Evolutionary conservation across 1,284 basidiomycete genomes (phyloP), one percentile per base, ranked within the genome.

Genomic region (Malassezia obtusa): DNA sequence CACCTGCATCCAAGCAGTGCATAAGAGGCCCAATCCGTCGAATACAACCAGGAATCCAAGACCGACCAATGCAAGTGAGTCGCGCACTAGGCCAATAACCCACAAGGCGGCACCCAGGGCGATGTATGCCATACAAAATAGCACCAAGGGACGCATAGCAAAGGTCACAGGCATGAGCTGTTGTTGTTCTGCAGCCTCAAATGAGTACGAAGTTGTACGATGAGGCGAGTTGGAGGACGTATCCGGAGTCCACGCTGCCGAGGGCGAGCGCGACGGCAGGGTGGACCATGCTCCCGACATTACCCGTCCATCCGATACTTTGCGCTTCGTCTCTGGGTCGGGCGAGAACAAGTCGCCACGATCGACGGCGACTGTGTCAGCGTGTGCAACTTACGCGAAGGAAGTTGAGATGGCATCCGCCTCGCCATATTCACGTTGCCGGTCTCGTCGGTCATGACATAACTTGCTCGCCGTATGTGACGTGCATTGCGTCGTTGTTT

Each of bases 21-120:
- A 60, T 3, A 68, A 36, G 12, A 68, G 57, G 17, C 70, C 68
- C 47, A 73, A 59, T 2, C 89, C 82, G 72, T 98, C 92, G 68
- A 96, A 98, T 0, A 96, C 89, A 26, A 94, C 83, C 80, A 94
- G 86, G 72, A 96, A 98, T 0, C 92, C 92, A 14, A 96, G 75
- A 0, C 89, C 92, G 0, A 90, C 91, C 51, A 86, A 83, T 2
- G 86, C 80, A 24, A 95, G 77, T 45, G 88, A 90, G 15, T 91
- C 91, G 25, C 82, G 81, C 57, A 86, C 83, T 74, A 96, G 92
- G 1, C 90, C 91, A n/a, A 80, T 79, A 2, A 92, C 83, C 92
- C 92, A 98, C 10, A 96, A 64, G 4, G 73, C 74, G 1, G 78
- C 77, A 1, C 81, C 81, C 3, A 81, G 67, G 0, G 75, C 67